phyloP scores from a whole-genome alignment of 108 stramenopile species.

The Pseudonitzschia pungens region DNA sequence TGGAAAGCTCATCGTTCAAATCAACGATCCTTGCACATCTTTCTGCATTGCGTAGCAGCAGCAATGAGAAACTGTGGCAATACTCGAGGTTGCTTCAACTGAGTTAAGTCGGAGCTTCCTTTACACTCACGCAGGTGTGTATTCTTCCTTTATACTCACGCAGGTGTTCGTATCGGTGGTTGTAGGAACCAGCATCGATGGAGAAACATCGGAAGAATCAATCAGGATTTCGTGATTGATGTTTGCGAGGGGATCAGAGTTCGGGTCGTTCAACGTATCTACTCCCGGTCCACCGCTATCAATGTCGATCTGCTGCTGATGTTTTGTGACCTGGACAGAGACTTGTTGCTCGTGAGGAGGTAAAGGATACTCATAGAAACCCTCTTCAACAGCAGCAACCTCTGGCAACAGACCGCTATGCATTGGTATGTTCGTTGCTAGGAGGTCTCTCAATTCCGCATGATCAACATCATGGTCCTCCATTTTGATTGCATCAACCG shows the following conservation, averaged over 20 bases:
- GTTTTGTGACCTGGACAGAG: too few species aligned
- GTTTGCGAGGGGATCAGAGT: not conserved
- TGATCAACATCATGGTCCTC: not conserved
- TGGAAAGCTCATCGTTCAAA: too few species aligned
- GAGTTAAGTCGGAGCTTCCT: not conserved
- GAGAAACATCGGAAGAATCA: not conserved
- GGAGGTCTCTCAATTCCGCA: slow-evolving; percentile 2
- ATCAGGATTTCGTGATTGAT: not conserved
- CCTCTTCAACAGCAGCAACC: not conserved
- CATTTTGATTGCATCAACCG: slow-evolving; percentile 15
- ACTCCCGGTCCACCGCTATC: not conserved
- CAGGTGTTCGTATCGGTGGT: not conserved
- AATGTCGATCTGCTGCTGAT: not conserved
- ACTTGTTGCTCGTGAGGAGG: too few species aligned
- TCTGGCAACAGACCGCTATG: not conserved
- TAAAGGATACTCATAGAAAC: too few species aligned
- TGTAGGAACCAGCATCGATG: not conserved
- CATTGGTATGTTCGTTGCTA: not conserved
- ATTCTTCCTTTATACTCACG: not conserved
- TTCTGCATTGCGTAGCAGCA: not conserved
- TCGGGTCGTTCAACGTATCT: not conserved
- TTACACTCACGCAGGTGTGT: not conserved
- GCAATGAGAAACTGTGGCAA: not conserved
- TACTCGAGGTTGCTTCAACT: not conserved
- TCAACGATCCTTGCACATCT: too few species aligned